Base-by-base conservation (phyloP, 495 filamentous ascomycete genomes). In the Hypoxylon fragiforme region DNA sequence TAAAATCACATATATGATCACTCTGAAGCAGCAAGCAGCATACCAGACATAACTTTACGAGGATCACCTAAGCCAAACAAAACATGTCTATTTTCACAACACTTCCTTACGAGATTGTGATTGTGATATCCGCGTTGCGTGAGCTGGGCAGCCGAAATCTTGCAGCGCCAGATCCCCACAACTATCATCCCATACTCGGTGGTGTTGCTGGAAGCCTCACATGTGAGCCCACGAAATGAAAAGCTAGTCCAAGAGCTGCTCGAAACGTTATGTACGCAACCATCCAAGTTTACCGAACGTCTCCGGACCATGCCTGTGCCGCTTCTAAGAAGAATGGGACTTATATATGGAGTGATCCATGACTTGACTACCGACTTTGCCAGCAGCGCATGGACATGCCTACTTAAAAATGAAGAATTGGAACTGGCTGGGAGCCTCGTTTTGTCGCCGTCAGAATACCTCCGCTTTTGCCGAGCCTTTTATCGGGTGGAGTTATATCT, bases 401-500 rank as follows among this genome's bases (percentile, higher is more conserved):
- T 53, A 39, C 45, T 41, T 38, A 45, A 44, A 22, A 41, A 45
- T 45, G 21, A 39, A 53, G 50, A 34, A 45, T 53, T 41, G 41
- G 21, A 45, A 53, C 34, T 45, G 11, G 32, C 50, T 40, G 50
- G 50, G 32, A 45, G 50, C 31, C 50, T 53, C 34, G 20, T 40
- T 45, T 39, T 53, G 21, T 53, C 50, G 35, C 35, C 41, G 41
- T 38, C 50, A 40, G 50, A 53, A 45, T 53, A 44, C 41, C 15
- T 45, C 41, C 50, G 50, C 40, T 53, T 53, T 53, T 45, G 21
- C 41, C 50, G 50, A 45, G 41, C 40, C 32, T 53, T 53, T 41
- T 53, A 53, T 45, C 31, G 50, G 32, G 50, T 53, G 21, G 50
- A 53, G 22, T 39, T 53, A 45, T 53, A 45, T 53, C 45, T 45